A percentile compares a stretch with the other conserved stretches of the same genome.
These are phyloP conservation scores for Phaeoacremonium minimum DNA, from an alignment of 2,329 filamentous ascomycete genomes.

Conservation along the genomic window DNA sequence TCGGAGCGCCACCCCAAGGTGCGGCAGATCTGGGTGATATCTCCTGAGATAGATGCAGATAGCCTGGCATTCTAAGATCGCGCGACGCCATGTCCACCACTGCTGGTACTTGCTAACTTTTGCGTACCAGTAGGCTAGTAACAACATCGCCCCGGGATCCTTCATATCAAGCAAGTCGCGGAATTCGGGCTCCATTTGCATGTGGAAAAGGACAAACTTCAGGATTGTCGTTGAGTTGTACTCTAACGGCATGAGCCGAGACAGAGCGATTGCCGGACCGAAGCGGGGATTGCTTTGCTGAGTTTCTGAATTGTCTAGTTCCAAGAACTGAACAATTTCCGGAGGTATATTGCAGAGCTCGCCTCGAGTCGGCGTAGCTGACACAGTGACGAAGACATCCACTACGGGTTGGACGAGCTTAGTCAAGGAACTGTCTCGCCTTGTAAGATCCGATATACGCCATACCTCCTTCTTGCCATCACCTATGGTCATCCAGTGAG, in stretches of 20 bases:
- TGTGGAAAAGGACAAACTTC: constrained; percentile 41
- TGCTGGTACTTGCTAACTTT: constrained; percentile 31
- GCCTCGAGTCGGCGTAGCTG: constrained; percentile 8
- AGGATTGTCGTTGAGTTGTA: constrained; percentile 34
- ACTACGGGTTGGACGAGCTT: constrained; percentile 12
- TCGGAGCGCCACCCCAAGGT: no score
- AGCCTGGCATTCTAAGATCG: constrained; percentile 42
- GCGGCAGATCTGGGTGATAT: no score
- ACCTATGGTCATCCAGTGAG: constrained; percentile 55
- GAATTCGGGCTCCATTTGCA: constrained; percentile 37
- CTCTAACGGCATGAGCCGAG: constrained; percentile 27
- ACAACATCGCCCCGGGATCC: constrained; percentile 47
- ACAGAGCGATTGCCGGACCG: constrained; percentile 26
- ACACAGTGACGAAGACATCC: constrained; percentile 14
- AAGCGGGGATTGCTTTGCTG: constrained; percentile 24
- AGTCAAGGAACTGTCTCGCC: constrained; percentile 42
- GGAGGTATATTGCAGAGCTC: constrained; percentile 23
- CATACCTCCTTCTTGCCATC: constrained; percentile 52
- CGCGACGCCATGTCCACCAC: constrained; percentile 45
- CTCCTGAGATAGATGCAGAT: constrained; percentile 35
- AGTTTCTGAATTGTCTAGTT: constrained; percentile 13
- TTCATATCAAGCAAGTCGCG: constrained; percentile 39
- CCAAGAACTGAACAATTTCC: constrained; percentile 22
- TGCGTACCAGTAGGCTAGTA: constrained; percentile 55
- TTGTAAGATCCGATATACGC: constrained; percentile 41